Evolutionary conservation across 2,329 filamentous ascomycete genomes (phyloP).

Genomic region (Calonectria pseudoturangicola): DNA sequence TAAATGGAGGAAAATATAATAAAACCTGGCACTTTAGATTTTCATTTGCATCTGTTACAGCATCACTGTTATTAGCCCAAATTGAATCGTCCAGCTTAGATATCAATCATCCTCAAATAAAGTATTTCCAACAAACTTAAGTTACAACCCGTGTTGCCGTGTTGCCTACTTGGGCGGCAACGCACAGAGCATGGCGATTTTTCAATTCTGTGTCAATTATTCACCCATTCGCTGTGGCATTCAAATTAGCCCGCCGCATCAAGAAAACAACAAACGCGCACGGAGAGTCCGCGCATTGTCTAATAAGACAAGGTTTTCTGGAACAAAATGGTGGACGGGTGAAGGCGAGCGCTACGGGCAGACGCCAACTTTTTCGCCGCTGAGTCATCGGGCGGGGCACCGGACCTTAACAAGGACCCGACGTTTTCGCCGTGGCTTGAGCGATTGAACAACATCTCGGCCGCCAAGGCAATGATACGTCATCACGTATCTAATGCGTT

Average conservation of each 20-base stretch:
- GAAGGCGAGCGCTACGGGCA: neutral
- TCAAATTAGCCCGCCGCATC: neutral
- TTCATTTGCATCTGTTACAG: too few species aligned
- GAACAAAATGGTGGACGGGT: neutral
- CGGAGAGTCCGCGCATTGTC: neutral
- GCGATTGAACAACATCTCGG: neutral
- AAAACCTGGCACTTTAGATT: too few species aligned
- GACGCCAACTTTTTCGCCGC: neutral
- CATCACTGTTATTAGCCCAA: too few species aligned
- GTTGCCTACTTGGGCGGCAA: too few species aligned
- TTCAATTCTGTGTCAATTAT: neutral
- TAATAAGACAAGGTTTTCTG: conserved; percentile 3
- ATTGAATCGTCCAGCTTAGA: too few species aligned
- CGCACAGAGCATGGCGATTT: too few species aligned
- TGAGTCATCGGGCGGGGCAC: conserved; percentile 8
- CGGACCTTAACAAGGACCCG: neutral
- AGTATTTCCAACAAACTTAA: too few species aligned
- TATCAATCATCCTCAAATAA: too few species aligned
- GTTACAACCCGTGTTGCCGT: too few species aligned
- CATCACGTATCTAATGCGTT: neutral
- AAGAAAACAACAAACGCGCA: neutral
- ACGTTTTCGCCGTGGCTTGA: neutral
- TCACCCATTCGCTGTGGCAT: neutral
- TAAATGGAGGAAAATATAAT: neutral
- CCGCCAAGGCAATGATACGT: neutral